Evolutionary conservation across 805 yeast species (phyloP), one percentile per base, ranked within the genome.

Genomic region (Candida quercuum): DNA sequence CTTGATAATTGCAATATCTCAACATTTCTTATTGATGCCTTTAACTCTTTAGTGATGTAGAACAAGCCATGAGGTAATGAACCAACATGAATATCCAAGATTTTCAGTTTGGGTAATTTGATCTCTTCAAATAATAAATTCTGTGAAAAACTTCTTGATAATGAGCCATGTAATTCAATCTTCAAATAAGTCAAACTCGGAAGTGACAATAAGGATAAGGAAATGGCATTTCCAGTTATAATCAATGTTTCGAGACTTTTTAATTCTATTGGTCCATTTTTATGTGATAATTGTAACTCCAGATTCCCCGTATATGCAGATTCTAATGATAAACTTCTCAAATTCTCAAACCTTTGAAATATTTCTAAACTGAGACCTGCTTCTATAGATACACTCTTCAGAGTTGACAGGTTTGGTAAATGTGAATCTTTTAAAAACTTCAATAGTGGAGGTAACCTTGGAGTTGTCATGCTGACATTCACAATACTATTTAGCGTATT

Each of bases 201-300:
- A 2, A 49, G 13, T 3, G 28, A 12, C 6, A 40, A 17, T 18
- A 38, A 25, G 3, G 33, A 28, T 14, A 52, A 33, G 0, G 44
- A 39, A 3, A 51, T 25, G 6, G 55, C 43, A 31, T 51, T 52
- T 5, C 57, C 57, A 5, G 40, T 39, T 3, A 52, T 44, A 10
- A 36, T 33, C 15, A 52, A 32, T 0, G 17, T 29, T 27, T 20
- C 38, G 22, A 52, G 35, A 7, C 27, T 37, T 7, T 15, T 11
- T 23, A 52, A 28, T 4, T 15, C 21, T 2, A 42, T 39, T 8
- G 8, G 12, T 13, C n/a, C 20, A 11, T 35, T 26, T 3, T 34
- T 25, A 6, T 24, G 16, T 4, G 37, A 32, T 10, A 36, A 17
- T 20, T 43, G 35, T 6, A 36, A 15, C 16, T 29, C 39, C 15